Evolutionary conservation across 2,329 filamentous ascomycete genomes (phyloP), one percentile per base, ranked within the genome.

Genomic region (Cladosporium cucumerinum): DNA sequence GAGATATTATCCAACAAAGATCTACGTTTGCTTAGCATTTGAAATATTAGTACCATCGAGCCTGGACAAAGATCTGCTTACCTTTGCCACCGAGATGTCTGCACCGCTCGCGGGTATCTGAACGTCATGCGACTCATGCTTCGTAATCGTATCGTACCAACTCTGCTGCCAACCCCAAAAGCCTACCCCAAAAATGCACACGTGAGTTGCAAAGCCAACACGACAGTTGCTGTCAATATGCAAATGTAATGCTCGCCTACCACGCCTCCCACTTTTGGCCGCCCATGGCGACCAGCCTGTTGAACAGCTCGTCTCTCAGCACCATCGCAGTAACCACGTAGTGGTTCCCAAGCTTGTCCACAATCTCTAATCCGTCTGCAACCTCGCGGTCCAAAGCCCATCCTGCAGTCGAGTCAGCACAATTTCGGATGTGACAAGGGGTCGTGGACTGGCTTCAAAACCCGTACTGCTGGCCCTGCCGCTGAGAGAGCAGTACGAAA

Each of bases 191-290:
- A 21, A 8, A 23, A 34, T 23, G 28, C 52, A n/a, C 10, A 23
- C 18, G 52, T n/a, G 12, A 25, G 30, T 36, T 36, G 30, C 30
- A 55, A 18, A 30, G 16, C 25, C 51, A 39, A 57, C 2, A n/a
- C 26, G 54, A 8, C 23, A 18, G 6, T 6, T 11, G 30, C 10
- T 51, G 43, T n/a, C n/a, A 48, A 61, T 21, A 61, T 61, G 58
- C 46, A 14, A 61, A 21, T 60, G 25, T 8, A 26, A 28, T 23
- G 46, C 48, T 48, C 18, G 46, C 30, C 43, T 25, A 94, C 87
- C 86, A 91, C 63, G 85, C 84, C 80, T 92, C 90, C 92, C 91
- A 95, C 82, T 92, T 92, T 82, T 95, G 91, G 16, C 84, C 84
- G 1, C 90, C 90, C 78, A 94, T 90, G 2, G 89, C 86, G 65